Evolutionary conservation across 768 basidiomycete genomes (phyloP), one percentile per base, ranked within the genome.

Genomic region (Leucosporidium creatinivorum): DNA sequence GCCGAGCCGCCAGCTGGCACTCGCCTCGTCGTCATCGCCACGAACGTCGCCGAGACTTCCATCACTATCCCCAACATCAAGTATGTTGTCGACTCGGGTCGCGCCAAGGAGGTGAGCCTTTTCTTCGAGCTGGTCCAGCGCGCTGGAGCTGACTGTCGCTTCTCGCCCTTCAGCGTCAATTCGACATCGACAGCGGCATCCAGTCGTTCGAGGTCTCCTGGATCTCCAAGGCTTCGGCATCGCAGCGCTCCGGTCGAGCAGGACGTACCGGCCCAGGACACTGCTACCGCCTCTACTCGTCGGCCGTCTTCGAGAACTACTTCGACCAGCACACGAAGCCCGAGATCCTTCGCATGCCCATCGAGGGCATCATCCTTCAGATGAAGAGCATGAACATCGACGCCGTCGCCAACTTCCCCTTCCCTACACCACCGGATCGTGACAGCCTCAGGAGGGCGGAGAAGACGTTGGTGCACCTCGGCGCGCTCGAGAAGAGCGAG

Each of bases 321-420:
- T 94, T 98, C 76, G 87, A 89, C 39, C 79, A 85, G 65, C 94
- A 94, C 78, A 83, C 90, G 0, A 81, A 85, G 66, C 96, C 96
- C 3, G 96, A 99, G 78, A 93, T 98, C 64, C 83, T 92, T 54
- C 88, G 93, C 28, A 92, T 90, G 81, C 93, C 96, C 0, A 94
- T 98, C 73, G 96, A 98, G 74, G 93, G 93, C 2, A 87, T 98
- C 28, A 89, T 98, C 13, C 81, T 98, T 39, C 93, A 97, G 78
- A 97, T 99, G 94, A 99, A 99, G 81, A 87, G 86, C 77, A 97
- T 99, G 93, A 91, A 94, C 76, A 94, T 99, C 66, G 93, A 98
- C 75, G 83, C 91, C 1, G 91, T 98, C 49, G 82, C 91, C 73
- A 98, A 98, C 80, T 99, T 99, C 78, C 96, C 96, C 21, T 98